These are phyloP conservation scores for Aspergillus ellipticus DNA, from an alignment of 495 filamentous ascomycete species.

Conservation along the genomic window DNA sequence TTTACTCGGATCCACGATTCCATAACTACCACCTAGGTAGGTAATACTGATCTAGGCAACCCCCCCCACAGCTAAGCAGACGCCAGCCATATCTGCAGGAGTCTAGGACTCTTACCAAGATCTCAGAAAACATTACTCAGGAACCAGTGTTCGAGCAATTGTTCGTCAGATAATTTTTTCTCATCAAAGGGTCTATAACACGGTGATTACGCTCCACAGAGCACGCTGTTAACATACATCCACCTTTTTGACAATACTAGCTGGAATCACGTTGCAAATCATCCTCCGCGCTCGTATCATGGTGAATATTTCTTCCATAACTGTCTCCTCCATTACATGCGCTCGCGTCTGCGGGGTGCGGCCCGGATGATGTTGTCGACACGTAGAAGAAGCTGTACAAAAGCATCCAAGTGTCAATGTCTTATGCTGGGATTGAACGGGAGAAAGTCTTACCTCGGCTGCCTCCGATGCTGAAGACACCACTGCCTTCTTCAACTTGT, in stretches of 20 bases:
- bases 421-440: background rate
- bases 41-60: too few relatives aligned
- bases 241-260: conserved; percentile 2
- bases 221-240: conserved; percentile 15
- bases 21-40: too few relatives aligned
- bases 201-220: conserved; percentile 20
- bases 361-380: conserved; percentile 85
- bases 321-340: conserved; percentile 49
- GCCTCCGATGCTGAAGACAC: conserved; percentile 93
- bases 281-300: conserved; percentile 4
- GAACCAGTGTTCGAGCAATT: background rate
- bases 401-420: conserved; percentile 3
- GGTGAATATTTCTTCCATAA: background rate
- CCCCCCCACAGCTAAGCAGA: too few relatives aligned
- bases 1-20: background rate
- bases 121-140: background rate
- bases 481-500: conserved; percentile 96
- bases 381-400: conserved; percentile 64
- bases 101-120: background rate
- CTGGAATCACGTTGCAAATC: conserved; percentile 1
- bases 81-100: background rate
- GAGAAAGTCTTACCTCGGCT: conserved; percentile 68
- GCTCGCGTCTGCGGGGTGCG: conserved; percentile 70
- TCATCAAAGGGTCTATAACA: conserved; percentile 21
- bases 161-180: conserved; percentile 19